Evolutionary conservation across 2,329 filamentous ascomycete species (phyloP).

Genomic region (Beauveria medogensis): DNA sequence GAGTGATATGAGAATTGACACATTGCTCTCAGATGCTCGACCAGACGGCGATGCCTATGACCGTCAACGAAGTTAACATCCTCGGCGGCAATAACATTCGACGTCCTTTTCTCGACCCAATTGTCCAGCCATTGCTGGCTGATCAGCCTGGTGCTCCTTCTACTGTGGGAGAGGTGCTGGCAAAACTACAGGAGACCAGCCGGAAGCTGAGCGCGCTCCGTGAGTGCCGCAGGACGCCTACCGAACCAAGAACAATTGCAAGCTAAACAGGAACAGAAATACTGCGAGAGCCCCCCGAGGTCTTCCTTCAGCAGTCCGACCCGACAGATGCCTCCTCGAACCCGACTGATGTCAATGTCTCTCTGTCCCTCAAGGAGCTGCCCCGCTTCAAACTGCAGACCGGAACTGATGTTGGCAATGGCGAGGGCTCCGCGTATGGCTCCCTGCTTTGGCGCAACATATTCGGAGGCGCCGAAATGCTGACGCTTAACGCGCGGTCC

Average conservation of each 20-base stretch:
- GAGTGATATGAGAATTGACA: not conserved
- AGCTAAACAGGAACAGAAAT: slow-evolving; percentile 52
- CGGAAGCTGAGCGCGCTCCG: slow-evolving; percentile 74
- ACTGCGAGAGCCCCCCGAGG: slow-evolving; percentile 72
- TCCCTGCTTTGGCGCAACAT: slow-evolving; percentile 85
- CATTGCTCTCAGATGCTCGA: slow-evolving; percentile 38
- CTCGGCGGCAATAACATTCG: slow-evolving; percentile 80
- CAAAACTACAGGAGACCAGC: slow-evolving; percentile 60
- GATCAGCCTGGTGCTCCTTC: slow-evolving; percentile 59
- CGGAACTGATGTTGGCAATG: slow-evolving; percentile 87
- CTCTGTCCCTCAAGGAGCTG: slow-evolving; percentile 75
- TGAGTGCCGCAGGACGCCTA: slow-evolving; percentile 31
- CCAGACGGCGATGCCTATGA: slow-evolving; percentile 81
- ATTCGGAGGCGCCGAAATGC: slow-evolving; percentile 84
- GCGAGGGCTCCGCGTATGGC: slow-evolving; percentile 87
- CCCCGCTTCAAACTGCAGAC: slow-evolving; percentile 83
- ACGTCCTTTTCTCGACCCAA: slow-evolving; percentile 68
- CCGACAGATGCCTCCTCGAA: slow-evolving; percentile 60
- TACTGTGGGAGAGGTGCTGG: slow-evolving; percentile 72
- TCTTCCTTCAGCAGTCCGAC: slow-evolving; percentile 73
- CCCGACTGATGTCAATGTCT: slow-evolving; percentile 73
- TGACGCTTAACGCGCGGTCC: slow-evolving; percentile 78
- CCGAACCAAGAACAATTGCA: not conserved
- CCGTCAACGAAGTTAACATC: slow-evolving; percentile 77
- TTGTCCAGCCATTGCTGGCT: slow-evolving; percentile 71